phyloP scores from a whole-genome alignment of 2,329 filamentous ascomycete species.

The Chaetothyriales sp. region DNA sequence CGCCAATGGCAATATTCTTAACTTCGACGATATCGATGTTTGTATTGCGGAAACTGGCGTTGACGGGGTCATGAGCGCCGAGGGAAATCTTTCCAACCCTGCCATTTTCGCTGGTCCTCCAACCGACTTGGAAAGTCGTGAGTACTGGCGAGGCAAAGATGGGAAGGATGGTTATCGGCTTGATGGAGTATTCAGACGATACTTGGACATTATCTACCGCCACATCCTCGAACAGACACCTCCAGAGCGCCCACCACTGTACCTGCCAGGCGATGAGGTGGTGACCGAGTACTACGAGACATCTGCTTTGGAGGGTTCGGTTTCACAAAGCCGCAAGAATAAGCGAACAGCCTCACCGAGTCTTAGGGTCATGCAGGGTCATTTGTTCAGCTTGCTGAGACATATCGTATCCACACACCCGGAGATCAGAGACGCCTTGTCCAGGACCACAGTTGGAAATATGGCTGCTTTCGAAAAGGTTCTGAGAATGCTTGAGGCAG shows the following conservation, averaged over 20 bases:
- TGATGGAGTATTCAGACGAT: conserved; percentile 73
- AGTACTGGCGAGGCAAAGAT: conserved; percentile 67
- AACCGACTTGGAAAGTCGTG: conserved; percentile 50
- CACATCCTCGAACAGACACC: conserved; percentile 53
- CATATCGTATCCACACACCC: conserved; percentile 68
- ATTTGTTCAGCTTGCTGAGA: conserved; percentile 81
- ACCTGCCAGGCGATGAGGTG: conserved; percentile 42
- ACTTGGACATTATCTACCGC: conserved; percentile 76
- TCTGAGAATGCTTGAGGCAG: conserved; percentile 57
- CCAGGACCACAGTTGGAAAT: conserved; percentile 51
- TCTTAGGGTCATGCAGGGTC: conserved; percentile 67
- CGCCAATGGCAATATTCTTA: conserved; percentile 87
- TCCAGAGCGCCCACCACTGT: conserved; percentile 56
- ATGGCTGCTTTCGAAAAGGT: conserved; percentile 64
- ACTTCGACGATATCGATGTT: conserved; percentile 57
- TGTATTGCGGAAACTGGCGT: conserved; percentile 75
- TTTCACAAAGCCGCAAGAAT: conserved; percentile 17
- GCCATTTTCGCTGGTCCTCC: conserved; percentile 64
- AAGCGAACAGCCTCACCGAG: conserved; percentile 42
- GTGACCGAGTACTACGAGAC: conserved; percentile 1
- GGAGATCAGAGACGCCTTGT: conserved; percentile 72
- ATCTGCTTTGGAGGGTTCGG: neutral
- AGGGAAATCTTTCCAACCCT: conserved; percentile 87
- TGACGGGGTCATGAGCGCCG: conserved; percentile 89
- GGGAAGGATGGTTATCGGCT: conserved; percentile 75